Percentiles rank a stretch among this genome's conserved stretches.
phyloP scores from a whole-genome alignment of 495 filamentous ascomycete genomes.

The Aspergillus bertholletiae region DNA sequence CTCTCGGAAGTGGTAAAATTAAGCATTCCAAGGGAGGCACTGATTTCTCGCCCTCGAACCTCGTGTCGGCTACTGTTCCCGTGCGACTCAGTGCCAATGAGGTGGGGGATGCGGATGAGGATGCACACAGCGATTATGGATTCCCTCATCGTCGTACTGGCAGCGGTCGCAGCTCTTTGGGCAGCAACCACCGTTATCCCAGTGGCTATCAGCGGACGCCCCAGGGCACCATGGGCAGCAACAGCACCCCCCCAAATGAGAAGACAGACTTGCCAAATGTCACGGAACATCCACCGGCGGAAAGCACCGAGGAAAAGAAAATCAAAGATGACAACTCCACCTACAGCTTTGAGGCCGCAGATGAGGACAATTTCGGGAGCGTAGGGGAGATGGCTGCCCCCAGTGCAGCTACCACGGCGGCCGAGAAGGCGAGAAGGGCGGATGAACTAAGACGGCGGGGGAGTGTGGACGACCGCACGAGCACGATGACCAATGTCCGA shows the following conservation, averaged over 20 bases:
- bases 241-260: conserved; percentile 60
- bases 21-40: conserved; percentile 69
- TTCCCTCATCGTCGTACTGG: conserved; percentile 69
- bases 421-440: conserved; percentile 64
- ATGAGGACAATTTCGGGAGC: conserved; percentile 53
- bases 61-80: conserved; percentile 76
- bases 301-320: conserved; percentile 33
- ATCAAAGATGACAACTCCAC: conserved; percentile 43
- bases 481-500: conserved; percentile 76
- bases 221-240: conserved; percentile 64
- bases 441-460: conserved; percentile 80
- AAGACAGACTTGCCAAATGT: conserved; percentile 47
- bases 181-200: conserved; percentile 60
- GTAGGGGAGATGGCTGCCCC: conserved; percentile 52
- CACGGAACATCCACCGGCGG: conserved; percentile 50
- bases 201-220: conserved; percentile 49
- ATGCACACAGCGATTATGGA: conserved; percentile 50
- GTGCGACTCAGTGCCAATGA: conserved; percentile 91
- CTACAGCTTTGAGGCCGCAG: conserved; percentile 40
- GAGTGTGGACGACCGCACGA: conserved; percentile 89
- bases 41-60: conserved; percentile 69
- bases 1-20: conserved; percentile 70
- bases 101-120: conserved; percentile 82
- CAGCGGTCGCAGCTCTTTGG: conserved; percentile 74
- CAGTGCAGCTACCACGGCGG: conserved; percentile 38